phyloP scores from a whole-genome alignment of 2,329 filamentous ascomycete species.

The Neofusicoccum laricinum region DNA sequence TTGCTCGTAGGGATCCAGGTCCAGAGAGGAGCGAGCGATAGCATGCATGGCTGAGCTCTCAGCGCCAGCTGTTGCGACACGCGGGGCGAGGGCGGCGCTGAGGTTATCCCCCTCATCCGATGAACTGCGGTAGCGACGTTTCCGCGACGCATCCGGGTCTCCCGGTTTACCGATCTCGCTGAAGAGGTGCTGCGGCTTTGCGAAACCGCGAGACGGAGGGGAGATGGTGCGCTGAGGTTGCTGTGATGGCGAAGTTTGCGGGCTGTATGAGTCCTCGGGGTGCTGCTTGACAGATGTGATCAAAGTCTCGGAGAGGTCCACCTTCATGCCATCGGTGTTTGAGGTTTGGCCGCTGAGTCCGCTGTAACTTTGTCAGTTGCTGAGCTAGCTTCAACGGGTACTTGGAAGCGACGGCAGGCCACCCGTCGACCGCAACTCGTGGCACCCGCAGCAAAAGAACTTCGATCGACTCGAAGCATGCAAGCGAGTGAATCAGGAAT shows the following conservation, averaged over 20 bases:
- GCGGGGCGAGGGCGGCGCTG: background rate
- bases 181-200: slow-evolving; percentile 1
- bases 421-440: background rate
- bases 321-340: slow-evolving; percentile 10
- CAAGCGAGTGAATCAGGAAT: background rate
- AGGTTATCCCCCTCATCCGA: background rate
- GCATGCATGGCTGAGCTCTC: background rate
- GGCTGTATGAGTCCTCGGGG: background rate
- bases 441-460: background rate
- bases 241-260: background rate
- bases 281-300: background rate
- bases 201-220: background rate
- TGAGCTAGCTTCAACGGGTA: background rate
- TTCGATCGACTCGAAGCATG: background rate
- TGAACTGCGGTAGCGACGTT: slow-evolving; percentile 11
- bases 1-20: slow-evolving; percentile 51
- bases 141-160: background rate
- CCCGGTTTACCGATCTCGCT: background rate
- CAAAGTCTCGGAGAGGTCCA: background rate
- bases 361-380: slow-evolving; percentile 9
- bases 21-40: background rate
- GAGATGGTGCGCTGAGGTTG: background rate
- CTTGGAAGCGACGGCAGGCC: background rate
- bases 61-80: background rate
- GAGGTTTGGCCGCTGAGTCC: slow-evolving; percentile 2